A percentile compares a stretch with the other conserved stretches of the same genome.
Evolutionary conservation across 352 stramenopile species (phyloP).

Genomic region (Phytophthora fragariae): DNA sequence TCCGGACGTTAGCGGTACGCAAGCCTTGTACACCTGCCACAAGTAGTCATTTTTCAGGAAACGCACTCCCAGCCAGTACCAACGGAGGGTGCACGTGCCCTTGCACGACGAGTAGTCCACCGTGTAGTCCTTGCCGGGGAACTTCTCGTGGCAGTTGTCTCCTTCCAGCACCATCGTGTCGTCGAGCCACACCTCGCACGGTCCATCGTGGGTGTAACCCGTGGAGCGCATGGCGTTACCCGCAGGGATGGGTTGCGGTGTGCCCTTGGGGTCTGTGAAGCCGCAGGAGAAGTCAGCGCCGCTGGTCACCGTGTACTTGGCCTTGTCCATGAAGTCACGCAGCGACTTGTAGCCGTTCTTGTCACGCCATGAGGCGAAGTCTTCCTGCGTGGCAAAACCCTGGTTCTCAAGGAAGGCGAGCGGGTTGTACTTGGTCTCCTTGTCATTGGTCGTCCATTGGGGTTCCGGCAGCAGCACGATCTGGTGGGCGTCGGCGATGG

Average conservation of each 20-base stretch:
- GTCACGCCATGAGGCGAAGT: constrained; percentile 47
- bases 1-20: constrained; percentile 28
- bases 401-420: constrained; percentile 58
- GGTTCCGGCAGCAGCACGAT: constrained; percentile 42
- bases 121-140: constrained; percentile 35
- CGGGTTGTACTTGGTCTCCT: constrained; percentile 49
- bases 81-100: constrained; percentile 26
- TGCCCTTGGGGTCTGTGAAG: constrained; percentile 36
- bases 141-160: constrained; percentile 39
- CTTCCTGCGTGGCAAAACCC: constrained; percentile 44
- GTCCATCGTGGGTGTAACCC: constrained; percentile 54
- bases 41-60: constrained; percentile 52
- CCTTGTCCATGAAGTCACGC: constrained; percentile 50
- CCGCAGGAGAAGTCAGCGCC: constrained; percentile 43
- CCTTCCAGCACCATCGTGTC: constrained; percentile 36
- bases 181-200: constrained; percentile 47
- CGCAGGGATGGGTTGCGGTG: constrained; percentile 41
- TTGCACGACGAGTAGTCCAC: constrained; percentile 39
- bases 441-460: constrained; percentile 37
- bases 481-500: constrained; percentile 40
- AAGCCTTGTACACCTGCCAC: constrained; percentile 72
- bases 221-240: constrained; percentile 36
- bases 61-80: constrained; percentile 39
- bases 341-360: constrained; percentile 52
- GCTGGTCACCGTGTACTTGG: constrained; percentile 37